Base-by-base conservation (phyloP, 352 stramenopile genomes). In the Globisporangium recalcitrans region DNA sequence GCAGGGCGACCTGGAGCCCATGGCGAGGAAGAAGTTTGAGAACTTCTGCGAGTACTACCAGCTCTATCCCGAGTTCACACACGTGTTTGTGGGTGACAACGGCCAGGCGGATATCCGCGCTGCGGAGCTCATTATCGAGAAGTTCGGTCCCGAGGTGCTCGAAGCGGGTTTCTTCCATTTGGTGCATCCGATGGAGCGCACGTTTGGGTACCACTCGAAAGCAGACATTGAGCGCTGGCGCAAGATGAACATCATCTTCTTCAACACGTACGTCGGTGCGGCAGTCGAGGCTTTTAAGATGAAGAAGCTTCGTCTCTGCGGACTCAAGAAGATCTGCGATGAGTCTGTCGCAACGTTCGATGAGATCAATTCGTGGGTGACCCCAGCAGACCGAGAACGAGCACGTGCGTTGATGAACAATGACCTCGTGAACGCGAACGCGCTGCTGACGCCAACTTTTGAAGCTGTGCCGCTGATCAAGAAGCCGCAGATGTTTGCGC, bases 51-150 rank as follows among this genome's bases (percentile, higher is more conserved):
- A 98, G 69, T 99, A 98, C 68, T 97, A 98, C 27, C 90, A 94
- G 53, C 87, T 99, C 31, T 99, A 99, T 70, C 97, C 97, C 1
- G 97, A 99, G 75, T 99, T 98, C 71, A 96, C 89, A 58, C 95
- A 98, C 71, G 89, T 99, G 13, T 99, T 99, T 72, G 89, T 99
- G 36, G 97, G 96, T 5, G 97, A 99, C 78, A 99, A 99, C 63
- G 97, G 90, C 13, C 93, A 98, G 76, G 91, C 85, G 26, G 93
- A 98, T 44, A 83, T 97, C 10, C 82, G 88, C n/a, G 89, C 93
- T 4, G 91, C 91, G 0, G 88, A 98, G 63, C 68, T 97, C 52
- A 97, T 96, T 40, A 69, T 85, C 19, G 81, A 96, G 32, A 84
- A 85, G 58, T 93, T 83, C 60, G 82, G 76, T 9, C 61, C 70